phyloP scores from a whole-genome alignment of 768 basidiomycete species.

The Lactarius akahatsu region DNA sequence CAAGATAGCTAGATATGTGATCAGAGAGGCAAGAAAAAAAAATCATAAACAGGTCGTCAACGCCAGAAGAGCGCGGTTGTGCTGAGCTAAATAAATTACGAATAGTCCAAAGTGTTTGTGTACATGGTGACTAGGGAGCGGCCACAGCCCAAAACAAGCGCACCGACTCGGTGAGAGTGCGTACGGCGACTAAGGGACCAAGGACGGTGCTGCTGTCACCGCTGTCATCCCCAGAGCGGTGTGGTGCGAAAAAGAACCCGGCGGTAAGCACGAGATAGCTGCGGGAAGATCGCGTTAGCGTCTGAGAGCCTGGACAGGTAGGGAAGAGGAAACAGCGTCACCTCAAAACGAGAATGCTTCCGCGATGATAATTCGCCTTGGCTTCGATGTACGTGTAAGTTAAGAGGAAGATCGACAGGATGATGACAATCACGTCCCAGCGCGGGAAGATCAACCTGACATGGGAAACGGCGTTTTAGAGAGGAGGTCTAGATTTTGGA shows the following conservation, averaged over 20 bases:
- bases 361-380: constrained; percentile 97
- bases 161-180: constrained; percentile 22
- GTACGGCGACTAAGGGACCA: constrained; percentile 17
- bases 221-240: constrained; percentile 29
- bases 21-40: neutral
- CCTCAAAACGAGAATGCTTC: constrained; percentile 93
- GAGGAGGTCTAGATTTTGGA: neutral
- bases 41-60: constrained; percentile 16
- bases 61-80: neutral
- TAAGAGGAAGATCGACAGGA: constrained; percentile 95
- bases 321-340: constrained; percentile 34
- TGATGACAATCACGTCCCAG: constrained; percentile 95
- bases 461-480: constrained; percentile 5
- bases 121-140: neutral
- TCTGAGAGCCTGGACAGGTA: neutral
- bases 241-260: constrained; percentile 91
- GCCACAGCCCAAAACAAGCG: constrained; percentile 19
- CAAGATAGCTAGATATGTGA: constrained; percentile 1
- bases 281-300: constrained; percentile 7
- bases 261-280: constrained; percentile 90
- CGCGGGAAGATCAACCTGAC: constrained; percentile 92
- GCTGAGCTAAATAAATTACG: constrained; percentile 21
- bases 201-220: constrained; percentile 13
- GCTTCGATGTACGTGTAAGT: constrained; percentile 99
- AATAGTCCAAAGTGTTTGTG: neutral